These are phyloP conservation scores for Colletotrichum sp. DNA, from an alignment of 2,329 filamentous ascomycete species.

Conservation along the genomic window DNA sequence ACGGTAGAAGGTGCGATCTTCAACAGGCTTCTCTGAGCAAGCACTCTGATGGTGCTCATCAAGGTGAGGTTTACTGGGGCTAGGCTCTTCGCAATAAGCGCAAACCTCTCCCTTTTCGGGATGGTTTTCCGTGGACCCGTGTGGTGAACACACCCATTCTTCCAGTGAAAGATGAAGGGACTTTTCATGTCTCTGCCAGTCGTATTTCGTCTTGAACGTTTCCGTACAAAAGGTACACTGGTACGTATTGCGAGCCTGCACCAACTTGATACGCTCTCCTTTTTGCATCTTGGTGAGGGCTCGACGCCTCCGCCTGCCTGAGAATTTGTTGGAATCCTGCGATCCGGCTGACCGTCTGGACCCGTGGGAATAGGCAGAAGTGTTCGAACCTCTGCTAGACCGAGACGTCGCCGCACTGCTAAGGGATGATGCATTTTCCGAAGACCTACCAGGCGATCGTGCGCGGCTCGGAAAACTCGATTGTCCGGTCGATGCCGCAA, in stretches of 20 bases:
- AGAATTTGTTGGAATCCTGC: neutral
- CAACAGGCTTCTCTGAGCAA: constrained; percentile 54
- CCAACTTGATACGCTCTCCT: neutral
- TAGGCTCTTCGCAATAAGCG: constrained; percentile 39
- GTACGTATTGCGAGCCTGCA: constrained; percentile 23
- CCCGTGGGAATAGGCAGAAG: constrained; percentile 34
- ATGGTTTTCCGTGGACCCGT: constrained; percentile 39
- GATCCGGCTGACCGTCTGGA: constrained; percentile 25
- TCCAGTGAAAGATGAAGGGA: constrained; percentile 50
- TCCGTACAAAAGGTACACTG: constrained; percentile 54
- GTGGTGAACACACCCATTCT: constrained; percentile 49
- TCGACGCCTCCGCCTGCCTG: neutral
- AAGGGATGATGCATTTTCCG: constrained; percentile 8
- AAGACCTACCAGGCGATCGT: constrained; percentile 29
- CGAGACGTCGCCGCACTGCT: constrained; percentile 15
- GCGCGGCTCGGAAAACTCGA: neutral
- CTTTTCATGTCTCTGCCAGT: constrained; percentile 57
- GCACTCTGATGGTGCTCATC: constrained; percentile 42
- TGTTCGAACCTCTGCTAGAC: constrained; percentile 18
- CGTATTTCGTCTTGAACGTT: constrained; percentile 48
- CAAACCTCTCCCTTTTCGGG: constrained; percentile 45
- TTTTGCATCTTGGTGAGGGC: neutral
- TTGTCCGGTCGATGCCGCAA: constrained; percentile 16
- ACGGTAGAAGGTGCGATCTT: constrained; percentile 48
- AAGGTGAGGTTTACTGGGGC: constrained; percentile 37